A percentile compares a stretch with the other conserved stretches of the same genome.
phyloP scores from a whole-genome alignment of 345 rosid species.

The Adansonia digitata region DNA sequence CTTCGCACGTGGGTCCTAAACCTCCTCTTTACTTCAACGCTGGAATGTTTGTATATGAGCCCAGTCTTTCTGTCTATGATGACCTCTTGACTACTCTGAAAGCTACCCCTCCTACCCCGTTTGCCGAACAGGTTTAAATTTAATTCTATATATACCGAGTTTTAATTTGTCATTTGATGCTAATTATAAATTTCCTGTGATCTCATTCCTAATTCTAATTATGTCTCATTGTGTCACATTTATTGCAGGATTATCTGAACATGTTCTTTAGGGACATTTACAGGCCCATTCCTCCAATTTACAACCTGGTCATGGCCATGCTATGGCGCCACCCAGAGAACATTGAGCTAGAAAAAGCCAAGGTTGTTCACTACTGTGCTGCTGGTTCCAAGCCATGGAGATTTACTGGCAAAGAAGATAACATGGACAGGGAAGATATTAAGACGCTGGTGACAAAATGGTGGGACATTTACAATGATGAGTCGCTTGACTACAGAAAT shows the following conservation, averaged over 20 bases:
- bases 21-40: slow-evolving; percentile 76
- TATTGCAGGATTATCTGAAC: slow-evolving; percentile 54
- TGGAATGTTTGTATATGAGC: slow-evolving; percentile 69
- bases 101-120: slow-evolving; percentile 46
- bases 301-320: slow-evolving; percentile 72
- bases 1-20: slow-evolving; percentile 41
- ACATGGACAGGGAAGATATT: slow-evolving; percentile 58
- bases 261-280: slow-evolving; percentile 57
- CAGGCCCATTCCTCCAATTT: slow-evolving; percentile 51
- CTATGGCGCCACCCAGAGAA: slow-evolving; percentile 86
- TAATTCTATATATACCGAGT: no score
- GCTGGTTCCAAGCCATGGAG: slow-evolving; percentile 70
- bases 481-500: slow-evolving; percentile 40
- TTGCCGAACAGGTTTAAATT: slow-evolving; percentile 64
- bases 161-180: neutral
- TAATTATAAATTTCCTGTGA: neutral
- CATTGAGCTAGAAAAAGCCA: slow-evolving; percentile 41
- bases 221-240: neutral
- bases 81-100: slow-evolving; percentile 42
- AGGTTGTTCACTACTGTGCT: slow-evolving; percentile 75
- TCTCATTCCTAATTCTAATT: neutral
- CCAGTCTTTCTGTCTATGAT: slow-evolving; percentile 36
- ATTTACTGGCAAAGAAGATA: slow-evolving; percentile 49
- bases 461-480: slow-evolving; percentile 56
- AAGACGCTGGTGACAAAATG: slow-evolving; percentile 45